Evolutionary conservation across 2,329 filamentous ascomycete genomes (phyloP).

Genomic region (Ceratocystis diversiconidia): DNA sequence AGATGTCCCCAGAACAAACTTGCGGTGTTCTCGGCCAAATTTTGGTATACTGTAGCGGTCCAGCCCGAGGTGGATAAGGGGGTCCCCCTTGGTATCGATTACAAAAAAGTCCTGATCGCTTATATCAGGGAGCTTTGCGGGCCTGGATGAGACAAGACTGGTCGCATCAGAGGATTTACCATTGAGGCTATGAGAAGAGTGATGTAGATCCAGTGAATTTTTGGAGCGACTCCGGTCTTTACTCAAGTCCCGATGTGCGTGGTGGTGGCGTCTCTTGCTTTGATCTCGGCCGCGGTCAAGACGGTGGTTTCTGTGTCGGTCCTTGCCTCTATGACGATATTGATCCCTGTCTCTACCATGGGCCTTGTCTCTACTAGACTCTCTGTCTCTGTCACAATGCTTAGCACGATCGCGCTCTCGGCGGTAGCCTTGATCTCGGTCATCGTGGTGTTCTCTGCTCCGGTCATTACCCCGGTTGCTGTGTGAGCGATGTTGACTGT

Average conservation of each 20-base stretch:
- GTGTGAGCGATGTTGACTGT: background rate
- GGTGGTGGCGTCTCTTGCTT: background rate
- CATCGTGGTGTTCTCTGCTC: conserved; percentile 12
- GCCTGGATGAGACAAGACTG: background rate
- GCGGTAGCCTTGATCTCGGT: conserved; percentile 3
- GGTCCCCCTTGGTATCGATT: conserved; percentile 63
- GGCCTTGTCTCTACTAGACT: background rate
- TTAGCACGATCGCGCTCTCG: background rate
- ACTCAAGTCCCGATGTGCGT: background rate
- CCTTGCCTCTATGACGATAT: background rate
- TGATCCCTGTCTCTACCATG: conserved; percentile 1
- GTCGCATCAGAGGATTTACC: background rate
- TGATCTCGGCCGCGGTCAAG: background rate
- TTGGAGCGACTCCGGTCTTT: background rate
- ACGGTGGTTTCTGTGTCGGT: background rate
- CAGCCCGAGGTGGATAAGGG: conserved; percentile 58
- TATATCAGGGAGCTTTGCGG: background rate
- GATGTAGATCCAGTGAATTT: background rate
- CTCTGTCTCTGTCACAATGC: background rate
- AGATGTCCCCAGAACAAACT: conserved; percentile 54
- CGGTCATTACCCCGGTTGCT: background rate
- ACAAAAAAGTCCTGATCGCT: conserved; percentile 34
- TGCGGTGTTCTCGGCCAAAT: conserved; percentile 56
- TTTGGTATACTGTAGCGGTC: conserved; percentile 57
- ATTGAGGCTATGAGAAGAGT: background rate